Conservation (phyloP, 352 stramenopile genomes). For the Thraustochytrium sp. region DNA sequence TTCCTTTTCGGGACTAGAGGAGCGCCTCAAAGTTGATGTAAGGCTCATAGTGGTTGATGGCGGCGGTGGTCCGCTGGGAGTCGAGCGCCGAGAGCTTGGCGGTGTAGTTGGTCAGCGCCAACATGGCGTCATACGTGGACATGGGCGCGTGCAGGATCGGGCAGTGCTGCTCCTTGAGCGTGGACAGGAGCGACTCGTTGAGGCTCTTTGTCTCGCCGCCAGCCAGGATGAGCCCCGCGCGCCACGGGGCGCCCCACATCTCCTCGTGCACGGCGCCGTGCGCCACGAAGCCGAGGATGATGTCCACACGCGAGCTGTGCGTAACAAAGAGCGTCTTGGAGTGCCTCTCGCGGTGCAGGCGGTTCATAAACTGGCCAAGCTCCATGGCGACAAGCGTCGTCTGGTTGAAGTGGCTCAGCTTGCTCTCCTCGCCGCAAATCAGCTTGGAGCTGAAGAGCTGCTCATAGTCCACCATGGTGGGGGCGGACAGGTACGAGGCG, state of each 20-base stretch:
- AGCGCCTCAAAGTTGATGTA: constrained; percentile 31
- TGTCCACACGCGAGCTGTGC: constrained; percentile 76
- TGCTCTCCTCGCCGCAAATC: constrained; percentile 53
- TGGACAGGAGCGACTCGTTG: constrained; percentile 52
- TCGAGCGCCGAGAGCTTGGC: constrained; percentile 79
- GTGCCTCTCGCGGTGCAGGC: constrained; percentile 65
- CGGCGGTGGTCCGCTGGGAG: constrained; percentile 65
- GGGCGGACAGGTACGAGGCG: constrained; percentile 62
- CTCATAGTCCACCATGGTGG: constrained; percentile 80
- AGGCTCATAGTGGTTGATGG: constrained; percentile 69
- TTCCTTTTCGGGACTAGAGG: too few species aligned
- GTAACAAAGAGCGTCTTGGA: constrained; percentile 77
- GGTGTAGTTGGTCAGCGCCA: constrained; percentile 49
- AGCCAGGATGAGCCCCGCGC: constrained; percentile 78
- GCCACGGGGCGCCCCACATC: constrained; percentile 62
- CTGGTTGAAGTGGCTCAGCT: constrained; percentile 63
- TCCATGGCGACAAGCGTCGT: constrained; percentile 76
- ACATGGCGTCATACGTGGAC: constrained; percentile 48
- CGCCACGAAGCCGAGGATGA: constrained; percentile 75
- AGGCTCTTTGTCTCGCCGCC: constrained; percentile 66
- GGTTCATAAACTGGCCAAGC: constrained; percentile 68
- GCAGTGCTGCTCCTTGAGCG: constrained; percentile 44
- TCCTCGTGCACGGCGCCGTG: constrained; percentile 68
- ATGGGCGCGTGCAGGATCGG: constrained; percentile 50
- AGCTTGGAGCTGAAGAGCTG: constrained; percentile 67